Evolutionary conservation across 1,139 yeast species (phyloP), one percentile per base, ranked within the genome.

Genomic region (Geotrichum citri-aurantii): DNA sequence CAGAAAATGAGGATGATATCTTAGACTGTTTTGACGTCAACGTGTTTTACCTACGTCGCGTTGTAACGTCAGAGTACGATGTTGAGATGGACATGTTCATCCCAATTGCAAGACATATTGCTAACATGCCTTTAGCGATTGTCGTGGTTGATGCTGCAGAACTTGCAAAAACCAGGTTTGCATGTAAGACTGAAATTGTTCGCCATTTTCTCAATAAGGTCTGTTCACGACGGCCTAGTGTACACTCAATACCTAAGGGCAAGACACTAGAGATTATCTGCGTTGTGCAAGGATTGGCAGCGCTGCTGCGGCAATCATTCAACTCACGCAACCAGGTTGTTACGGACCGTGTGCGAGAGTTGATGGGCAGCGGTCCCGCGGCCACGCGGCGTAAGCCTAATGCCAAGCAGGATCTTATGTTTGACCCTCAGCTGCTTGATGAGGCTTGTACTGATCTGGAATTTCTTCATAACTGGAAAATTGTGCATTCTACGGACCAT

Each of bases 221-320:
- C n/a, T 19, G 21, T 14, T n/a, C 42, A n/a, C 19, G 17, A 19
- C 17, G 42, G 8, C 42, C 42, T 6, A 37, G 21, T 37, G 4
- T 19, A 10, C 42, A 37, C 19, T 14, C 21, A 1, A 37, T 19
- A 4, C 42, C 42, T 6, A 19, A 37, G 42, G 12, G 42, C 42
- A 7, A 2, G 17, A n/a, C 44, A 8, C 14, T 52, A 27, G 49
- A 52, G 7, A 61, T 66, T 24, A 50, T 66, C 8, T 68, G 67
- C 54, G 49, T 68, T 42, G 58, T 68, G 7, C 65, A 65, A 55
- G 71, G 71, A 12, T 57, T 66, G 14, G 63, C 62, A 5, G 52
- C 50, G 29, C 26, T 57, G 24, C 19, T 63, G 40, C 61, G 63
- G 24, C 64, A 64, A 50, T 50, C 56, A 4, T 64, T 59, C 14